Evolutionary conservation across 306 rosid genomes (phyloP), one percentile per base, ranked within the genome.

Genomic region (Trifolium dubium): DNA sequence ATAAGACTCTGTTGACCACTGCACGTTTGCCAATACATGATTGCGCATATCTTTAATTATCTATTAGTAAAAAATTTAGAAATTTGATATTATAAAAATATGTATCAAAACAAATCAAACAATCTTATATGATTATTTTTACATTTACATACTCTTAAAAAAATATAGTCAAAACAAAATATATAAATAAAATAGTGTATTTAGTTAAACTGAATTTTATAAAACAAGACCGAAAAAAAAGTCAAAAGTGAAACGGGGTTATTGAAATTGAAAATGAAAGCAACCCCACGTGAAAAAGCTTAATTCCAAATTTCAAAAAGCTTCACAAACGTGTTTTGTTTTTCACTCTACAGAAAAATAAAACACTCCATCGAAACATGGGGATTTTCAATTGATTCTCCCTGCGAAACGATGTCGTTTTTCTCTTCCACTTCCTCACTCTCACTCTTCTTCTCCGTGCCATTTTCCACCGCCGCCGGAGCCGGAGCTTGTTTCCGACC

Each of bases 341-440:
- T 40, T 55, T 55, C 1, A 41, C 83, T 92, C 83, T 94, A 94
- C 86, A 94, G 87, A 80, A 94, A 94, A 85, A 94, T 94, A 82
- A 94, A 94, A 85, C 99, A 94, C 81, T 94, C 99, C 74, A 94
- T 77, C 10, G 97, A 85, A 56, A 93, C 96, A 28, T 82, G 86
- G 7, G 98, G 98, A 23, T 90, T 90, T 12, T 87, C 96, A 11
- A 92, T 59, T 47, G 92, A 84, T 69, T 91, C 97, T 30, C 67
- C 80, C 15, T 10, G 67, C 10, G 54, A 8, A 60, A 73, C 88
- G 19, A 49, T 77, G 72, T 82, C 87, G 80, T 81, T 77, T 70
- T 60, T 6, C 50, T 78, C 83, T 40, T 13, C 89, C 61, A 31
- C 67, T 7, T 49, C 40, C 9, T 66, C 72, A 58, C 65, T 1